These are phyloP conservation scores for Neovahlkampfia damariscottae DNA, from an alignment of 78 protist genomes.

Conservation along the genomic window DNA sequence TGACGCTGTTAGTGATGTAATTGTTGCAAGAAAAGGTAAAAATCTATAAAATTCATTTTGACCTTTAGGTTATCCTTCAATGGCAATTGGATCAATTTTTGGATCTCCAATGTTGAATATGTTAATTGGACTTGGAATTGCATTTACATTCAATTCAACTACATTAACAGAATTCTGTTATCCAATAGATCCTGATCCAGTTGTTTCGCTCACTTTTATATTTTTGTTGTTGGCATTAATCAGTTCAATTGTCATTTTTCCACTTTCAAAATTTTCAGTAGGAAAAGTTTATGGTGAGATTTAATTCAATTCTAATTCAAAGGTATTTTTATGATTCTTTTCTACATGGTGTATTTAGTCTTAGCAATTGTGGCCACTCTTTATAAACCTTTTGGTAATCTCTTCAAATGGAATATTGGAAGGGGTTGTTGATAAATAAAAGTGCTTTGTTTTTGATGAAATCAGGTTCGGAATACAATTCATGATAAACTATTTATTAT, in stretches of 20 bases:
- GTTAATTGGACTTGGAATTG: constrained; percentile 6
- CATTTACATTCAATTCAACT: not conserved
- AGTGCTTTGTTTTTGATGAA: too few relatives aligned
- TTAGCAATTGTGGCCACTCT: too few relatives aligned
- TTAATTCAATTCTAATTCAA: too few relatives aligned
- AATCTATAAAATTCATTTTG: too few relatives aligned
- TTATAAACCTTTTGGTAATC: too few relatives aligned
- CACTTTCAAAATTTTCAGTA: not conserved
- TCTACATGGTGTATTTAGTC: too few relatives aligned
- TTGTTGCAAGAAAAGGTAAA: constrained; percentile 8
- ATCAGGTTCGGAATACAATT: too few relatives aligned
- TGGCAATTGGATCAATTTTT: constrained; percentile 16
- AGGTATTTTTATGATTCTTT: too few relatives aligned
- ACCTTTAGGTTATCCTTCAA: constrained; percentile 19
- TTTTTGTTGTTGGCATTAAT: not conserved
- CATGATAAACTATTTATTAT: too few relatives aligned
- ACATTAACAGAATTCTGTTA: not conserved
- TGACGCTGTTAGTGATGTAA: constrained; percentile 13
- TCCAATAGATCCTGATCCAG: not conserved
- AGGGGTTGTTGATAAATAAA: too few relatives aligned
- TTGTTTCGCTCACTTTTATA: not conserved
- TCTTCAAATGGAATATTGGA: too few relatives aligned
- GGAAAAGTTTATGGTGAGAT: not conserved
- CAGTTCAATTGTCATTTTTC: not conserved
- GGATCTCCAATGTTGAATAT: constrained; percentile 16